Evolutionary conservation across 2,329 filamentous ascomycete species (phyloP).

Genomic region (Fusarium musae): DNA sequence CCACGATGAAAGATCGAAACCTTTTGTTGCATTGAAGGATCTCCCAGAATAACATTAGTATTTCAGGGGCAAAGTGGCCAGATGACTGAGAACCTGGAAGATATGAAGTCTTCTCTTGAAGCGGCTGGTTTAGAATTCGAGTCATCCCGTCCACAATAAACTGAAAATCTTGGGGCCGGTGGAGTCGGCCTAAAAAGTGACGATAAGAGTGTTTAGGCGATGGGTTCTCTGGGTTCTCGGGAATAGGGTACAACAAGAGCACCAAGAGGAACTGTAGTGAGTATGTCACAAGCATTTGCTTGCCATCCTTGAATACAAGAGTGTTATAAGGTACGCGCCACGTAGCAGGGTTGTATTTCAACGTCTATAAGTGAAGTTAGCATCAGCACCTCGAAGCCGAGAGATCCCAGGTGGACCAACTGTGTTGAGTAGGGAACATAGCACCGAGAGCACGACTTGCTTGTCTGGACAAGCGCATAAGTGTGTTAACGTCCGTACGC

Average conservation of each 20-base stretch:
- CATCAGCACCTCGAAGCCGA: neutral
- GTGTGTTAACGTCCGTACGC: slow-evolving; percentile 87
- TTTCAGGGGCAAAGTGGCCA: slow-evolving; percentile 90
- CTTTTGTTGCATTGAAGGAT: slow-evolving; percentile 96
- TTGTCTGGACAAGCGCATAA: slow-evolving; percentile 90
- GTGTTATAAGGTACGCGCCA: slow-evolving; percentile 97
- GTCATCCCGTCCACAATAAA: slow-evolving; percentile 97
- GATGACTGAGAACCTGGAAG: slow-evolving; percentile 85
- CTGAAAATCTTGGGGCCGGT: slow-evolving; percentile 96
- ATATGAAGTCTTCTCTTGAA: slow-evolving; percentile 89
- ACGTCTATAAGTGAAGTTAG: slow-evolving; percentile 65
- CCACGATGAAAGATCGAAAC: slow-evolving; percentile 95
- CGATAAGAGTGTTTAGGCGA: slow-evolving; percentile 91
- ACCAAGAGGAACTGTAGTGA: slow-evolving; percentile 91
- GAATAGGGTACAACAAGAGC: slow-evolving; percentile 86
- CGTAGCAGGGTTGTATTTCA: slow-evolving; percentile 94
- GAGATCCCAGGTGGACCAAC: slow-evolving; percentile 59
- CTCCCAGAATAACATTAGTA: slow-evolving; percentile 98
- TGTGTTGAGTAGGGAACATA: slow-evolving; percentile 95
- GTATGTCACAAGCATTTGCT: slow-evolving; percentile 90
- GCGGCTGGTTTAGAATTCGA: slow-evolving; percentile 88
- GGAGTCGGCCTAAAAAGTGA: slow-evolving; percentile 88
- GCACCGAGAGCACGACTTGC: slow-evolving; percentile 86
- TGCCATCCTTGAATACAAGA: slow-evolving; percentile 89
- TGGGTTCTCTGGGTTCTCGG: slow-evolving; percentile 73